Evolutionary conservation across 169 alveolate species (phyloP).

Genomic region (Amoebophrya sp.): DNA sequence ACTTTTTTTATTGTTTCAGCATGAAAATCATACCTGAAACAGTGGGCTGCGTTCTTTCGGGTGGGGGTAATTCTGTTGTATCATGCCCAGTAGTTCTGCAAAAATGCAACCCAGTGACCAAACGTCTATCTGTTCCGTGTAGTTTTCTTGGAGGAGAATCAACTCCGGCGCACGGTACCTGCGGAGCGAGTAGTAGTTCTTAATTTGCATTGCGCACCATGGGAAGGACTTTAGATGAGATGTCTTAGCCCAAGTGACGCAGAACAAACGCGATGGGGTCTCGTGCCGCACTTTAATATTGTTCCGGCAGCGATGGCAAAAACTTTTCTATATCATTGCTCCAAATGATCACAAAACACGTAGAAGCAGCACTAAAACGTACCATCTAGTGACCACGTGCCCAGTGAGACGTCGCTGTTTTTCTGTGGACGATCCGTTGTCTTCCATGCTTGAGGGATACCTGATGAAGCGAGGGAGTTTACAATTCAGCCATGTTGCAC

Average conservation of each 20-base stretch:
- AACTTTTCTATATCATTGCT: too few relatives aligned
- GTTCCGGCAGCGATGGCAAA: too few relatives aligned
- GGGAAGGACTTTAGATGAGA: too few relatives aligned
- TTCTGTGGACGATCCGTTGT: not conserved
- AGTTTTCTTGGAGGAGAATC: slow-evolving; percentile 87
- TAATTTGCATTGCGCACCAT: too few relatives aligned
- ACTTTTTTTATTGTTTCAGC: too few relatives aligned
- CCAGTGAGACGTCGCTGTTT: slow-evolving; percentile 82
- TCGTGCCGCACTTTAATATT: too few relatives aligned
- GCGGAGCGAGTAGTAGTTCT: slow-evolving; percentile 25
- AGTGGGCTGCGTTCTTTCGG: not conserved
- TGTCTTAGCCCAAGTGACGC: too few relatives aligned
- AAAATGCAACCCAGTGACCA: slow-evolving; percentile 97
- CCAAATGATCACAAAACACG: too few relatives aligned
- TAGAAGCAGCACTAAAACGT: too few relatives aligned
- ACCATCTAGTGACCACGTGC: slow-evolving; percentile 94
- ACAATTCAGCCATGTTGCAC: too few relatives aligned
- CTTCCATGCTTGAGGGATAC: not conserved
- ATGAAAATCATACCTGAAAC: not conserved
- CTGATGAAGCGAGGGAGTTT: not conserved
- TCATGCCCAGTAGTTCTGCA: slow-evolving; percentile 86
- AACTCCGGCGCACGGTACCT: slow-evolving; percentile 98
- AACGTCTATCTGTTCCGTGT: slow-evolving; percentile 88
- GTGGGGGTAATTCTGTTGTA: slow-evolving; percentile 59
- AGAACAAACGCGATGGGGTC: too few relatives aligned